Conservation (phyloP, 257 asterid species). For the Solanum rostratum region DNA sequence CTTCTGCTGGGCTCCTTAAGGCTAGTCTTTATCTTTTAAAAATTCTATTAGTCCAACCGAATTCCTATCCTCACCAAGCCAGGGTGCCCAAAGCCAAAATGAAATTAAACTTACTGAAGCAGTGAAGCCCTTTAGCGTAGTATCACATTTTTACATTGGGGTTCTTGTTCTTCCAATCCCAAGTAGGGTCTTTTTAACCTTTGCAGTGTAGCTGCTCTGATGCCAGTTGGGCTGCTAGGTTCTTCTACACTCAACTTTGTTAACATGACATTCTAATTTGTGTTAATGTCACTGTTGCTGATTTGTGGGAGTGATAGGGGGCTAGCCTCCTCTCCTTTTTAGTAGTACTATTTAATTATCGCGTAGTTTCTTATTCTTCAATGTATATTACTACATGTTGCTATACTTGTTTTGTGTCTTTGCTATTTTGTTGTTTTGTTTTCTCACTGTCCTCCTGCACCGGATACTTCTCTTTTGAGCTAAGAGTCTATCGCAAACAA, state of each 20-base stretch:
- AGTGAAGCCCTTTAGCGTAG: not conserved
- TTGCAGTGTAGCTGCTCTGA: not conserved
- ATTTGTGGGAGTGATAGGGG: not conserved
- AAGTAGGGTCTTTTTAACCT: not conserved
- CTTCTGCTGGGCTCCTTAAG: not conserved
- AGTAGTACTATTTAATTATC: not conserved
- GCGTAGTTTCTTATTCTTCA: not conserved
- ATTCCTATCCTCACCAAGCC: not conserved
- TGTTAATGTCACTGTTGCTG: not conserved
- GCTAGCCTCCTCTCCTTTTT: not conserved
- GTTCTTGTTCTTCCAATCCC: not conserved
- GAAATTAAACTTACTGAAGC: not conserved
- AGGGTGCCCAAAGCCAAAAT: not conserved
- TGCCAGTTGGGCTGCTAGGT: not conserved
- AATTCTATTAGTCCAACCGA: not conserved
- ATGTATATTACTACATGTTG: not conserved
- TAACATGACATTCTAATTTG: not conserved
- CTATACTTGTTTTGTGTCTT: not conserved
- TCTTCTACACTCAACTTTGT: not conserved
- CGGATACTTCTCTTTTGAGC: not conserved
- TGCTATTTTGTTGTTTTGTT: not conserved
- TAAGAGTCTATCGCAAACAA: not conserved
- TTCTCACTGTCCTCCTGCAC: not conserved
- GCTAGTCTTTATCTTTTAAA: not conserved
- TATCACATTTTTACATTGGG: not conserved